Evolutionary conservation across 2,329 filamentous ascomycete species (phyloP), one percentile per base, ranked within the genome.

Genomic region (Leptographium wingfieldii): DNA sequence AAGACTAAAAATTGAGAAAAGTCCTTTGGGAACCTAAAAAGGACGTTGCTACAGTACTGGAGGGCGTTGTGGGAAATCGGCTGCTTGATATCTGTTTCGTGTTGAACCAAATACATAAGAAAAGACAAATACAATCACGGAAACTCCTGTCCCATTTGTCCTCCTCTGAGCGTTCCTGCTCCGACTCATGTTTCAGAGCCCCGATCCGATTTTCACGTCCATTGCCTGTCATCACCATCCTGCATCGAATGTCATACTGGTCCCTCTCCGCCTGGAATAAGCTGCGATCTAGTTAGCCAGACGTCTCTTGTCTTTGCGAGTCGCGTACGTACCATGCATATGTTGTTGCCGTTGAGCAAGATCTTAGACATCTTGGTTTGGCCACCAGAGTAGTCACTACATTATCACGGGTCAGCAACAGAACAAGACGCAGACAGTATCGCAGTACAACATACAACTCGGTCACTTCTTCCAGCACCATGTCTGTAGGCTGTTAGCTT

Each of bases 381-480:
- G 67, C 87, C 84, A 63, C 92, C 92, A 5, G 86, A 86, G 75
- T 95, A 95, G 75, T 99, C 94, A 71, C 92, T 97, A 43, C 3
- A 48, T 22, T 2, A 38, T 40, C 31, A 38, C 7, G 1, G n/a
- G 49, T 54, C 27, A 60, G 59, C 10, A 54, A 4, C 14, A 35
- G 27, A 35, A 25, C 16, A 35, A 2, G 55, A 9, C 16, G 33
- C 14, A 27, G 25, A 5, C 43, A 16, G 22, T 11, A 25, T 6
- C 2, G 22, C 5, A 19, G 19, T 5, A 2, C 10, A 5, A 61
- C 86, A 67, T 80, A 94, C 92, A 91, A 96, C 76, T 99, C 94
- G 40, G 91, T 96, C 63, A 97, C 94, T 67, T 99, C 90, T 71
- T 96, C 92, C 38, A 99, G 76, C 7, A 99, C 94, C 92, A 99